phyloP scores from a whole-genome alignment of 2,329 filamentous ascomycete species.

The Fusarium caatingaense region DNA sequence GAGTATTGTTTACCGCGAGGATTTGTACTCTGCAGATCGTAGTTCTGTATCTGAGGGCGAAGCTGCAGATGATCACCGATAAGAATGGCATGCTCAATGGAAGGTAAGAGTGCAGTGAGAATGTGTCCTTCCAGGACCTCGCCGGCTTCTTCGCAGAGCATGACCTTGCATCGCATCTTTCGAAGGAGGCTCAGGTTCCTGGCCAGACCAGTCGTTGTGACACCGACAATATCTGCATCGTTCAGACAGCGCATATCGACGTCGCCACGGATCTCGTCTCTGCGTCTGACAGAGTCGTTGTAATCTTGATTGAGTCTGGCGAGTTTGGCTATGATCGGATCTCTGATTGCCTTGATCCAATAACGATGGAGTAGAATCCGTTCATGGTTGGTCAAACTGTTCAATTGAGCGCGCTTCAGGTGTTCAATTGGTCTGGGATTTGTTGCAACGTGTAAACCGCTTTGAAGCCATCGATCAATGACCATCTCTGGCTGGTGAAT shows the following conservation, averaged over 20 bases:
- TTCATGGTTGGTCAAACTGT: not conserved
- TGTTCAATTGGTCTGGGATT: not conserved
- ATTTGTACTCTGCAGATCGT: not conserved
- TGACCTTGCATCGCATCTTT: slow-evolving; percentile 63
- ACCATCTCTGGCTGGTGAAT: not conserved
- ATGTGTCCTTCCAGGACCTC: slow-evolving; percentile 75
- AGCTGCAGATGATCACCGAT: slow-evolving; percentile 4
- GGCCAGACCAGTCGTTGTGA: slow-evolving; percentile 49
- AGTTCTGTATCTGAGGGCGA: slow-evolving; percentile 5
- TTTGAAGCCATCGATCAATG: not conserved
- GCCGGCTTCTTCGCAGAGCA: slow-evolving; percentile 76
- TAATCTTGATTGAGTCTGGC: not conserved
- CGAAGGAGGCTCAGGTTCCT: slow-evolving; percentile 61
- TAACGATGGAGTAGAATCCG: not conserved
- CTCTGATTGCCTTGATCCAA: not conserved
- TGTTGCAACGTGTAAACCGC: not conserved
- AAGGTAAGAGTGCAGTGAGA: slow-evolving; percentile 68
- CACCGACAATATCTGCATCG: not conserved
- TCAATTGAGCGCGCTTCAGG: not conserved
- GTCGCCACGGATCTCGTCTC: not conserved
- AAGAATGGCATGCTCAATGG: slow-evolving; percentile 58
- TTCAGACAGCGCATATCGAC: not conserved
- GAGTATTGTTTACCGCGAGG: not conserved
- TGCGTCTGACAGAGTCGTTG: not conserved
- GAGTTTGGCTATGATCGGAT: not conserved